Evolutionary conservation across 768 basidiomycete species (phyloP).

Genomic region (Trametes sanguinea): DNA sequence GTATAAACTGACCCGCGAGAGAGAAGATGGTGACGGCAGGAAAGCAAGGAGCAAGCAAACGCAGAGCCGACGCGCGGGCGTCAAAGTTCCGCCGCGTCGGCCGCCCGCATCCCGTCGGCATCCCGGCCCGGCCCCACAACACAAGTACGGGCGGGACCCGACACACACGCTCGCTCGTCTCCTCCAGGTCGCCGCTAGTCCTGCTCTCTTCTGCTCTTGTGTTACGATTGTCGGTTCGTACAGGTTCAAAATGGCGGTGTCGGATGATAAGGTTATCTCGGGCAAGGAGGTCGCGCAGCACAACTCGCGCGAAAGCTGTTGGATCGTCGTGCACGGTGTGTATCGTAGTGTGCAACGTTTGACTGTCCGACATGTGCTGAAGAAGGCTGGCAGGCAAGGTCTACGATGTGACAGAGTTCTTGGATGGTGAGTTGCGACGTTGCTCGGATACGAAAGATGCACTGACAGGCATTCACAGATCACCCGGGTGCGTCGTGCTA

Average conservation of each 20-base stretch:
- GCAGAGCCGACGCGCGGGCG: neutral
- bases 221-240: too few relatives aligned
- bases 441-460: too few relatives aligned
- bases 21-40: neutral
- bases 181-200: neutral
- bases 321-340: slow-evolving; percentile 81
- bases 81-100: neutral
- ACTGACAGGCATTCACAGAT: neutral
- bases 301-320: slow-evolving; percentile 62
- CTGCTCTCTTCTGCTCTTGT: neutral
- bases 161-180: too few relatives aligned
- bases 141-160: neutral
- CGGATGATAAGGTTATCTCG: slow-evolving; percentile 13
- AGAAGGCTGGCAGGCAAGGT: slow-evolving; percentile 36
- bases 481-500: slow-evolving; percentile 3
- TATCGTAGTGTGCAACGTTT: neutral
- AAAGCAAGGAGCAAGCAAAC: neutral
- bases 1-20: neutral
- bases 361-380: neutral
- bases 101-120: slow-evolving; percentile 9
- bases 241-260: neutral
- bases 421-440: too few relatives aligned
- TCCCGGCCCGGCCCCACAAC: slow-evolving; percentile 14
- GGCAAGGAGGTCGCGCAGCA: slow-evolving; percentile 53
- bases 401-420: slow-evolving; percentile 47